Evolutionary conservation across 2,329 filamentous ascomycete species (phyloP).

Genomic region (Colletotrichum godetiae): DNA sequence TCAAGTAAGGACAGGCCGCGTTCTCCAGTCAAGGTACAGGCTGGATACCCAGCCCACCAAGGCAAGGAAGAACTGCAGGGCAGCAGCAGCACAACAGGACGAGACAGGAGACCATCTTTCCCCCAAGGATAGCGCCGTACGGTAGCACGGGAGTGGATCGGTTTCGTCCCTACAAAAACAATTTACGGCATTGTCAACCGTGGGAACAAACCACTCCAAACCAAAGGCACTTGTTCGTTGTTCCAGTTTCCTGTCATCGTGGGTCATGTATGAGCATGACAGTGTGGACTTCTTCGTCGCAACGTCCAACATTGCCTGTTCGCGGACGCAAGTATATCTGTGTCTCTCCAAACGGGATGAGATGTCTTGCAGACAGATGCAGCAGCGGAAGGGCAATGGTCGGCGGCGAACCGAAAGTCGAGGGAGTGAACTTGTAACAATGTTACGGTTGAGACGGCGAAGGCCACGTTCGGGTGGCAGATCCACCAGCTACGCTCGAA

Average conservation of each 20-base stretch:
- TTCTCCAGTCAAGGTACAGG: conserved; percentile 14
- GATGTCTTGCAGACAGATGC: conserved; percentile 13
- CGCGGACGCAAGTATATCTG: conserved; percentile 14
- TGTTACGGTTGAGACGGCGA: conserved; percentile 35
- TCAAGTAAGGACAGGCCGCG: conserved; percentile 3
- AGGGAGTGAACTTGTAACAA: conserved; percentile 26
- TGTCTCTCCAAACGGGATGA: neutral
- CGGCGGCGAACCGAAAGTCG: conserved; percentile 18
- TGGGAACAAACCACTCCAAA: conserved; percentile 16
- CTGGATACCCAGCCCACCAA: conserved; percentile 7
- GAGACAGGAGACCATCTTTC: conserved; percentile 20
- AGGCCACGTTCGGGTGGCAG: conserved; percentile 36
- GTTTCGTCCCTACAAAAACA: conserved; percentile 23
- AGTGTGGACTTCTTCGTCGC: neutral
- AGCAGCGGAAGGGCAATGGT: conserved; percentile 13
- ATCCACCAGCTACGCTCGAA: conserved; percentile 32
- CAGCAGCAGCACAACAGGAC: conserved; percentile 9
- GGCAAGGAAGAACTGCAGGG: neutral
- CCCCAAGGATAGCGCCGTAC: conserved; percentile 18
- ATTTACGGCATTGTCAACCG: neutral
- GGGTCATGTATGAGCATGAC: neutral
- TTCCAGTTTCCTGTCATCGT: neutral
- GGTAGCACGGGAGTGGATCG: conserved; percentile 29
- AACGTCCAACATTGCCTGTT: neutral
- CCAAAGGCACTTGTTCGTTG: neutral